Conservation (phyloP, 768 basidiomycete genomes). For the Macrolepiota dolichaula region DNA sequence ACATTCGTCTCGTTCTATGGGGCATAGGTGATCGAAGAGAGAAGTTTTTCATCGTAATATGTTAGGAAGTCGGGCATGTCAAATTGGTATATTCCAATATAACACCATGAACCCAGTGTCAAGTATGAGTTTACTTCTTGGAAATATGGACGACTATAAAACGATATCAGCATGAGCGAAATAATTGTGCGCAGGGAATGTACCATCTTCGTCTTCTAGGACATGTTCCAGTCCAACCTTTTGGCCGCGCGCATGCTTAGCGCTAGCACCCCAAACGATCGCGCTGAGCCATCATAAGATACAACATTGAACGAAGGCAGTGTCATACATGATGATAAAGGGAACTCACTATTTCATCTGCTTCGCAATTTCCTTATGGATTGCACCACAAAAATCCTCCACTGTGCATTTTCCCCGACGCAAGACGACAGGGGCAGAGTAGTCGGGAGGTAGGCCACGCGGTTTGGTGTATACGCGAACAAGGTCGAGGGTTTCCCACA, state of each 20-base stretch:
- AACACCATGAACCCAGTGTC: too few relatives aligned
- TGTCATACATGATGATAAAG: neutral
- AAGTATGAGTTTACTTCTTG: conserved; percentile 31
- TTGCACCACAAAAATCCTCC: conserved; percentile 89
- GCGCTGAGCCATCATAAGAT: conserved; percentile 42
- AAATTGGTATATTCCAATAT: too few relatives aligned
- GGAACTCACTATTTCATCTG: conserved; percentile 89
- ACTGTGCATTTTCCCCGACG: conserved; percentile 60
- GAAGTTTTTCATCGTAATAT: too few relatives aligned
- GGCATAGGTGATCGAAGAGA: too few relatives aligned
- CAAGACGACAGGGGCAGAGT: conserved; percentile 86
- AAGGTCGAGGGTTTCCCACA: conserved; percentile 93
- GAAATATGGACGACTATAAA: conserved; percentile 27
- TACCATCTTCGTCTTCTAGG: conserved; percentile 87
- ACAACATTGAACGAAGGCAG: neutral
- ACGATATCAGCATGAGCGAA: neutral
- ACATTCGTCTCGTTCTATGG: too few relatives aligned
- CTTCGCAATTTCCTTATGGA: conserved; percentile 97
- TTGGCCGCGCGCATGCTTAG: conserved; percentile 96
- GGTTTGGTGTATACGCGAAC: conserved; percentile 98
- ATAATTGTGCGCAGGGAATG: conserved; percentile 43
- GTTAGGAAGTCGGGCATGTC: too few relatives aligned
- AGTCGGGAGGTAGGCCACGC: conserved; percentile 87
- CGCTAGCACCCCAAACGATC: conserved; percentile 93
- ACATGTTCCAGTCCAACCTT: conserved; percentile 89